phyloP scores from a whole-genome alignment of 2,329 filamentous ascomycete species.

The Apiospora rasikravindrae region DNA sequence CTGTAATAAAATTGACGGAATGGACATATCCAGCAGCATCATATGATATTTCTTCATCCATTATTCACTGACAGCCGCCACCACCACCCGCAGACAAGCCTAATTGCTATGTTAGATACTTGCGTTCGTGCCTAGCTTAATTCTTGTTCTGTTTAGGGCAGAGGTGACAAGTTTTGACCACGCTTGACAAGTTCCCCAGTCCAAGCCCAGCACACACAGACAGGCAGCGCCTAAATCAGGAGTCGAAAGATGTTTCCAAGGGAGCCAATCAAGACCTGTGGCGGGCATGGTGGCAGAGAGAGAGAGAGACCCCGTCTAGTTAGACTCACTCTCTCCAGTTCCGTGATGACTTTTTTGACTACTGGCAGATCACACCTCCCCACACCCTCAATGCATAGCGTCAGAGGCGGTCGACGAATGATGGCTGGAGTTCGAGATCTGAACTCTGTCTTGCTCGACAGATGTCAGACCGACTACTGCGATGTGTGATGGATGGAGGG shows the following conservation, averaged over 20 bases:
- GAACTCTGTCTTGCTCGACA: slow-evolving; percentile 10
- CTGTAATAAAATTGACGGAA: neutral
- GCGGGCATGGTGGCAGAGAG: neutral
- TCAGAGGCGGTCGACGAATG: slow-evolving; percentile 13
- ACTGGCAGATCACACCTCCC: neutral
- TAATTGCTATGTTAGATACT: neutral
- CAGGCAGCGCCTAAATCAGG: slow-evolving; percentile 7
- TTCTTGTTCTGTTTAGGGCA: neutral
- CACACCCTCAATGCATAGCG: slow-evolving; percentile 1
- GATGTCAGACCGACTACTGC: slow-evolving; percentile 10
- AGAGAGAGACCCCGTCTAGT: neutral
- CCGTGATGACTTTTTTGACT: neutral
- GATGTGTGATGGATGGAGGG: neutral
- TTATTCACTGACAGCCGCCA: neutral
- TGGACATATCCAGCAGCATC: neutral
- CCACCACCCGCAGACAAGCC: neutral
- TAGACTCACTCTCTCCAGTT: neutral
- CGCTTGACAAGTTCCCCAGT: neutral
- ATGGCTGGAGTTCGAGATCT: slow-evolving; percentile 3
- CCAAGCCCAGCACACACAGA: slow-evolving; percentile 12
- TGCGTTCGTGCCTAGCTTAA: neutral
- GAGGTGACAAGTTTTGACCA: neutral
- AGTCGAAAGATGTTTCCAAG: neutral
- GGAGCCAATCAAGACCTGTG: neutral
- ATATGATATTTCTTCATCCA: neutral